These are phyloP conservation scores for Suhomyces anneliseae DNA, from an alignment of 1,139 yeast genomes.

Conservation along the genomic window DNA sequence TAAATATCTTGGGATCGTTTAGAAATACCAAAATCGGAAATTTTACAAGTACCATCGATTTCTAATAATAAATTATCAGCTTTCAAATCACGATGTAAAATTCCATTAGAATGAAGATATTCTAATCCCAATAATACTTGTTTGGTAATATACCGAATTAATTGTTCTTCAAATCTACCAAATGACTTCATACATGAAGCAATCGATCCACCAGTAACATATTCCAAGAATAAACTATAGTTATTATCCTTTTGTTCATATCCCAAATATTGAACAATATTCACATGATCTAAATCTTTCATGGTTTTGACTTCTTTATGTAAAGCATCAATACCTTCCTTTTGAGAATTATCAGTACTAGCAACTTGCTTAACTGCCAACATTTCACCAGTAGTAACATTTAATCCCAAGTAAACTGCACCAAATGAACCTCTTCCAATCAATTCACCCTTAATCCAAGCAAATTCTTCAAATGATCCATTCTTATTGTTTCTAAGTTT, in stretches of 20 bases:
- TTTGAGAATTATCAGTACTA: conserved; percentile 42
- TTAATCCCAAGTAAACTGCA: conserved; percentile 87
- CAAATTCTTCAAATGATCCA: conserved; percentile 80
- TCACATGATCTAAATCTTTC: conserved; percentile 90
- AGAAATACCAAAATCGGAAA: conserved; percentile 96
- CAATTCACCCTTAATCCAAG: conserved; percentile 97
- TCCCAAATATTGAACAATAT: conserved; percentile 94
- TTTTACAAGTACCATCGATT: conserved; percentile 91
- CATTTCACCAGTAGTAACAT: conserved; percentile 97
- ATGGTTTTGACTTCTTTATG: conserved; percentile 91
- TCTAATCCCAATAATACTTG: conserved; percentile 85
- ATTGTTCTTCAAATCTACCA: conserved; percentile 80
- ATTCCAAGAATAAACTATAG: conserved; percentile 86
- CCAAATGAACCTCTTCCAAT: conserved; percentile 98
- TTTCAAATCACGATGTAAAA: conserved; percentile 91
- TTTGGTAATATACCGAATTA: conserved; percentile 69
- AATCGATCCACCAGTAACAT: conserved; percentile 97
- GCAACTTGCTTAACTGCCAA: conserved; percentile 96
- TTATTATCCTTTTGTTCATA: conserved; percentile 76
- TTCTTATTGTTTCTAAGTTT: conserved; percentile 57
- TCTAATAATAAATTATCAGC: conserved; percentile 91
- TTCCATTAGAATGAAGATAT: conserved; percentile 83
- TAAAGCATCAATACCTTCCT: conserved; percentile 76
- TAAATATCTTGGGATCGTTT: conserved; percentile 85
- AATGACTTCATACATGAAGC: conserved; percentile 81